phyloP scores from a whole-genome alignment of 2,329 filamentous ascomycete species.

The Volutella citrinella region DNA sequence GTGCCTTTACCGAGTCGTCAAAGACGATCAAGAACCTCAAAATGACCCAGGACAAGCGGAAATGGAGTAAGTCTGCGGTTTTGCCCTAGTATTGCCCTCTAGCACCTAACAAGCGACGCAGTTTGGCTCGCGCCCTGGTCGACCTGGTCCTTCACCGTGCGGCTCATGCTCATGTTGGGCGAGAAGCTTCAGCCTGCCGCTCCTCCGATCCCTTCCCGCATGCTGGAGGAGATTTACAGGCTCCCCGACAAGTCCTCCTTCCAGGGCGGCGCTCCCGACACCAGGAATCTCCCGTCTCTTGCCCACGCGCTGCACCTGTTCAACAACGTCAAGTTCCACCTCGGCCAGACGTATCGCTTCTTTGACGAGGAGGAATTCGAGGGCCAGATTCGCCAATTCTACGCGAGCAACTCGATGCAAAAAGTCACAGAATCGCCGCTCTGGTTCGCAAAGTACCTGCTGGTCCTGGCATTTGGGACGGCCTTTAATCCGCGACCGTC shows the following conservation, averaged over 20 bases:
- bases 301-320: conserved; percentile 31
- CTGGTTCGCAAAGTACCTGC: conserved; percentile 50
- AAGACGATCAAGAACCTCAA: conserved; percentile 27
- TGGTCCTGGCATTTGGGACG: conserved; percentile 42
- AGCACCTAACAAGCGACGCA: conserved; percentile 2
- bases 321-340: conserved; percentile 36
- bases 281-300: conserved; percentile 32
- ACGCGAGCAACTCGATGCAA: conserved; percentile 13
- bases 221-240: conserved; percentile 29
- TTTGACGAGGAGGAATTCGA: conserved; percentile 32
- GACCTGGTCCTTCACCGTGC: conserved; percentile 32
- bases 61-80: conserved; percentile 32
- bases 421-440: conserved; percentile 25
- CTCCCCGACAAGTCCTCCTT: conserved; percentile 18
- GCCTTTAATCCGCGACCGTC: conserved; percentile 20
- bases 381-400: conserved; percentile 23
- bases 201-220: conserved; percentile 14
- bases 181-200: conserved; percentile 27
- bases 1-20: conserved; percentile 26
- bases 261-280: conserved; percentile 24
- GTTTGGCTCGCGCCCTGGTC: conserved; percentile 32
- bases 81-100: background rate
- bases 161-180: conserved; percentile 29
- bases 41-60: conserved; percentile 27
- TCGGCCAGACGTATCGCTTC: conserved; percentile 33